phyloP scores from a whole-genome alignment of 106 monocot genomes.

The Allium fistulosum region DNA sequence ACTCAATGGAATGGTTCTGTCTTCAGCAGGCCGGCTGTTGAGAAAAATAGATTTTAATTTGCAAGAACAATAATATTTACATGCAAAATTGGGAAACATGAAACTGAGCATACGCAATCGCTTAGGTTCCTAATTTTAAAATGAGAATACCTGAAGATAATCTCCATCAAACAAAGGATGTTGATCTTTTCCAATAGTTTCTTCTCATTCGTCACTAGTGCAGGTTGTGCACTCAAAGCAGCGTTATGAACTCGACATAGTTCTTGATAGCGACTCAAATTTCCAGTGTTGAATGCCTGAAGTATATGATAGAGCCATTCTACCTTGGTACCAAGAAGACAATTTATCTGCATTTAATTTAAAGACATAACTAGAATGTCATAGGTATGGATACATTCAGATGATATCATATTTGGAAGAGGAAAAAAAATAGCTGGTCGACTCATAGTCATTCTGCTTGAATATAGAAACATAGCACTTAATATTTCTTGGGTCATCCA shows the following conservation, averaged over 20 bases:
- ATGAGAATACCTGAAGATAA: conserved; percentile 72
- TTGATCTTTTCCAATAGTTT: conserved; percentile 92
- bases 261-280: conserved; percentile 79
- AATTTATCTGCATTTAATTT: conserved; percentile 58
- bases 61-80: background rate
- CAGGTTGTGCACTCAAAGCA: conserved; percentile 85
- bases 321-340: conserved; percentile 70
- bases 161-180: conserved; percentile 97
- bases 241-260: conserved; percentile 84
- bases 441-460: too few species aligned
- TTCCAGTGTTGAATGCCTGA: conserved; percentile 91
- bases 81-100: background rate
- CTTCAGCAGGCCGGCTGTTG: conserved; percentile 85
- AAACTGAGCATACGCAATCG: background rate
- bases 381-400: too few species aligned
- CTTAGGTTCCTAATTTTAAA: background rate
- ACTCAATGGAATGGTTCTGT: conserved; percentile 82
- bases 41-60: background rate
- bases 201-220: conserved; percentile 73
- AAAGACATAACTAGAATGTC: too few species aligned
- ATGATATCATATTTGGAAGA: too few species aligned
- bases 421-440: too few species aligned
- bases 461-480: too few species aligned
- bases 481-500: too few species aligned
- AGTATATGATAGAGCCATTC: conserved; percentile 95